These are phyloP conservation scores for Rhododendron ovatum DNA, from an alignment of 148 eudicot genomes.

Conservation along the genomic window DNA sequence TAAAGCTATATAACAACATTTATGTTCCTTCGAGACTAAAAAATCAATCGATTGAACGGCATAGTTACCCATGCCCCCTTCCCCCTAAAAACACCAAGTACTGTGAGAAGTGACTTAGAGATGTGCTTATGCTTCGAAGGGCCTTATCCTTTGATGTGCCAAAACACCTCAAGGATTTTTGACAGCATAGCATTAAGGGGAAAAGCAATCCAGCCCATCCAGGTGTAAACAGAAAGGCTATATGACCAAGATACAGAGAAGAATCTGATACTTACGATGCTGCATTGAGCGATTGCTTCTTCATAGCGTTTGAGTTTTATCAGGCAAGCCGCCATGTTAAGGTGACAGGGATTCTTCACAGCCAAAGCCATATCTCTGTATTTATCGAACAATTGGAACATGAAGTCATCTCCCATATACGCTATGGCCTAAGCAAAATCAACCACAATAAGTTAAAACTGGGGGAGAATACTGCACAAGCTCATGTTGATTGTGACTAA, in stretches of 20 bases:
- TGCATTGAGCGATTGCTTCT: conserved; percentile 87
- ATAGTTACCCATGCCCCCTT: neutral
- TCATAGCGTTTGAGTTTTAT: conserved; percentile 84
- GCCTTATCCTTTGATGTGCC: neutral
- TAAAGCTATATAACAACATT: neutral
- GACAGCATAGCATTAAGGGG: neutral
- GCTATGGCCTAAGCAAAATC: conserved; percentile 70
- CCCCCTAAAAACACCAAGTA: neutral
- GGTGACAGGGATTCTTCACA: conserved; percentile 95
- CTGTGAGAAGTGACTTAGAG: too few species aligned
- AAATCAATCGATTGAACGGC: neutral
- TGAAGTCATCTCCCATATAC: conserved; percentile 98
- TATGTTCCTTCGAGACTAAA: neutral
- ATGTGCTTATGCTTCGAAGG: neutral
- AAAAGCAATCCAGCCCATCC: neutral
- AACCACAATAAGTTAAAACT: neutral
- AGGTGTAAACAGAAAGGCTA: neutral
- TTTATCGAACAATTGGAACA: conserved; percentile 96
- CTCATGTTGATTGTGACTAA: neutral
- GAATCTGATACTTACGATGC: conserved; percentile 52
- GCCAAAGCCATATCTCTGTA: conserved; percentile 98
- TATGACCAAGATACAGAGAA: neutral
- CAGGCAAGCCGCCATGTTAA: conserved; percentile 89
- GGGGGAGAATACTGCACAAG: neutral
- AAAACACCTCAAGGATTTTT: neutral